These are phyloP conservation scores for Pachysandra terminalis DNA, from an alignment of 164 flowering plant genomes.

Conservation along the genomic window DNA sequence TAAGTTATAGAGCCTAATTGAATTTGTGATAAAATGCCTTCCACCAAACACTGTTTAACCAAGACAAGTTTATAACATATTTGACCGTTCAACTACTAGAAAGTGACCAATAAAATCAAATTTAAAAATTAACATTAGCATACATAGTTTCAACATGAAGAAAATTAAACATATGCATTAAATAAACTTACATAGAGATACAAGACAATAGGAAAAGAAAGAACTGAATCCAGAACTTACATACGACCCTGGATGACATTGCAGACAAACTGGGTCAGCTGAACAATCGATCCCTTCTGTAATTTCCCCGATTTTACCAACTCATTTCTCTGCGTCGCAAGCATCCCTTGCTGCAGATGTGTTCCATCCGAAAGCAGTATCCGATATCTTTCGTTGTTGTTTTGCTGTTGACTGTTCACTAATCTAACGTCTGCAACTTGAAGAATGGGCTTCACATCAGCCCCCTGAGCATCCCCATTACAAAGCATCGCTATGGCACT, in stretches of 20 bases:
- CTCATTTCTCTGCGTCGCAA: conserved; percentile 3
- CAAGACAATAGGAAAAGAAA: neutral
- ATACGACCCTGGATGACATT: conserved; percentile 7
- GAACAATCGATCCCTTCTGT: conserved; percentile 5
- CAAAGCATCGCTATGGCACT: conserved; percentile 42
- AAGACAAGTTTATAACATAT: no score
- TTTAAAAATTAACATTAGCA: no score
- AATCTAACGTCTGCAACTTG: conserved; percentile 50
- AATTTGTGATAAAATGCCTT: no score
- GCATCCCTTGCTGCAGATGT: conserved; percentile 5
- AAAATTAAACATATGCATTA: no score
- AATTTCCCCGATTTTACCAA: conserved; percentile 3
- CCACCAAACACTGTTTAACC: no score
- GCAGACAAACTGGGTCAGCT: conserved; percentile 4
- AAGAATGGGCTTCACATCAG: conserved; percentile 43
- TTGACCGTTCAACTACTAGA: no score
- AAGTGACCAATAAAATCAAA: no score
- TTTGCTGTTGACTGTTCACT: conserved; percentile 33
- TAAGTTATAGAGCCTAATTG: no score
- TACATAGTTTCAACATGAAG: no score
- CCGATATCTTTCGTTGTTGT: conserved; percentile 6
- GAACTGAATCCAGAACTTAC: neutral
- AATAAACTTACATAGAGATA: no score
- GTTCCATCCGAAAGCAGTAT: conserved; percentile 8
- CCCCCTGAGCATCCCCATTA: conserved; percentile 20